Conservation (phyloP, 306 rosid species). For the Bauhinia variegata region DNA sequence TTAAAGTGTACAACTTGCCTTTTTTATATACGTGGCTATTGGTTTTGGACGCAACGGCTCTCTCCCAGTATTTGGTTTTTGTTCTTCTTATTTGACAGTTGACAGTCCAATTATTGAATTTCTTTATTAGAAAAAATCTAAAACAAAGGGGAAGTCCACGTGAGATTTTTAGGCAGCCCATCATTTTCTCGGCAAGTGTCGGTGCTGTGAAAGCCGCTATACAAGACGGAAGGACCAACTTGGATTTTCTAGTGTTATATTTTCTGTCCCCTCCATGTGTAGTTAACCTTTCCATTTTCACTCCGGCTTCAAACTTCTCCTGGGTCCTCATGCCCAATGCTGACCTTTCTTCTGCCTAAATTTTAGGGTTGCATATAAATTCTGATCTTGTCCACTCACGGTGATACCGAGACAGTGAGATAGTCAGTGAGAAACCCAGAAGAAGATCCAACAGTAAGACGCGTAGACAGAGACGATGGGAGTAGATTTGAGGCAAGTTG, state of each 20-base stretch:
- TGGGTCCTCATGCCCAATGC: constrained; percentile 3
- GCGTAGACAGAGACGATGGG: constrained; percentile 57
- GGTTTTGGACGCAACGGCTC: not conserved
- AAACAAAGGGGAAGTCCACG: constrained; percentile 6
- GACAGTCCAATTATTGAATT: too few relatives aligned
- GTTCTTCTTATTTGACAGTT: too few relatives aligned
- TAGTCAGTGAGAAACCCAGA: constrained; percentile 11
- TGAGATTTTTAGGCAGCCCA: constrained; percentile 45
- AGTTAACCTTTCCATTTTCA: not conserved
- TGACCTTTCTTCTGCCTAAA: not conserved
- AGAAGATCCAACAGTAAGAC: constrained; percentile 11
- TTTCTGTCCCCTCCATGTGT: constrained; percentile 20
- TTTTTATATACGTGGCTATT: not conserved
- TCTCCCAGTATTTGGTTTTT: too few relatives aligned
- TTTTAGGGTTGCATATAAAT: constrained; percentile 1
- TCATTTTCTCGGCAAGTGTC: constrained; percentile 55
- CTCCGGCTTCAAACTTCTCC: not conserved
- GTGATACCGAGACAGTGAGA: constrained; percentile 13
- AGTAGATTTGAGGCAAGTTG: constrained; percentile 94
- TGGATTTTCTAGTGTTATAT: not conserved
- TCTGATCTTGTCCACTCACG: constrained; percentile 19
- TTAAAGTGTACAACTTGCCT: not conserved
- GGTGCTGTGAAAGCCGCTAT: constrained; percentile 42
- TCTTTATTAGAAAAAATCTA: too few relatives aligned
- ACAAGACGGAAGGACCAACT: not conserved